Conservation (phyloP, 768 basidiomycete genomes). For the Russula sp. region DNA sequence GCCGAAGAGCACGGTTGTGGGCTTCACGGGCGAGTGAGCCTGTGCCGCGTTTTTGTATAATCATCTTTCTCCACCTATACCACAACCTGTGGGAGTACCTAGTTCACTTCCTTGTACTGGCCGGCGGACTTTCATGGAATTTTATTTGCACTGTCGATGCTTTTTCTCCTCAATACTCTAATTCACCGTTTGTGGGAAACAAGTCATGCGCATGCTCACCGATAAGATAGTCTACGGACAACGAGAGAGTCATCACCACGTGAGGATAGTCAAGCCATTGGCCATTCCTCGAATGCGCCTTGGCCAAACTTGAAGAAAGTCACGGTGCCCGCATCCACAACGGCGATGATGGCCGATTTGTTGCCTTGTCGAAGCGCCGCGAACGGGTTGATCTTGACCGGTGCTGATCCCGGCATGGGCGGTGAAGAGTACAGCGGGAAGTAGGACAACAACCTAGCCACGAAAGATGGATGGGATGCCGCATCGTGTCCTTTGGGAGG, state of each 20-base stretch:
- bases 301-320: conserved; percentile 88
- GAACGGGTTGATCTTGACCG: conserved; percentile 66
- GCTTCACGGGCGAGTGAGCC: conserved; percentile 26
- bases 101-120: background rate
- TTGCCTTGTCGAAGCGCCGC: conserved; percentile 78
- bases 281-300: conserved; percentile 82
- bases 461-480: background rate
- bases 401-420: conserved; percentile 22
- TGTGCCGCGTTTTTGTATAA: background rate
- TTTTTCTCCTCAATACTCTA: background rate
- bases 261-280: conserved; percentile 45
- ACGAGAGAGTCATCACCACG: background rate
- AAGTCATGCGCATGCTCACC: background rate
- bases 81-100: background rate
- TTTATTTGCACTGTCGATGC: conserved; percentile 9
- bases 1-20: conserved; percentile 29
- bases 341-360: conserved; percentile 80
- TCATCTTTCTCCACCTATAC: conserved; percentile 4
- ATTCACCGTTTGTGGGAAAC: background rate
- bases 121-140: background rate
- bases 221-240: background rate
- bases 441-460: conserved; percentile 9
- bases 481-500: background rate
- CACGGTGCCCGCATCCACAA: conserved; percentile 81
- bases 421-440: background rate